Evolutionary conservation across 2,329 filamentous ascomycete species (phyloP), one percentile per base, ranked within the genome.

Genomic region (Colletotrichum chlorophyti): DNA sequence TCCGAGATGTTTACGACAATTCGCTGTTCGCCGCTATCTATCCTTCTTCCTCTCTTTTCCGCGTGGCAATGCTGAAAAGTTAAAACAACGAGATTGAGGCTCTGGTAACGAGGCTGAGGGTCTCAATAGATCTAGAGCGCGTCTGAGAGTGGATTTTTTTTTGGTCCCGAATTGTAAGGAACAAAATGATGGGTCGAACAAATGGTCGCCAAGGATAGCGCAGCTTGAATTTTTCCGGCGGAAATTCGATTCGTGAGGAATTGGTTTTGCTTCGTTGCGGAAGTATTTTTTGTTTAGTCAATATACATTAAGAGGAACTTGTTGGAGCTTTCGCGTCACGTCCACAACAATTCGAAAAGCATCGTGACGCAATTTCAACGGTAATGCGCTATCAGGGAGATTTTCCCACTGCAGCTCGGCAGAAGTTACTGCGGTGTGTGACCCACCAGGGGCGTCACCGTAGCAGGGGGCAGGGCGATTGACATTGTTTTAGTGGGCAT

Each of bases 361-460:
- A 60, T 19, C 34, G 51, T 57, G 57, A 60, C 57, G 57, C 57
- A 60, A 60, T 50, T 32, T 19, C 26, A 21, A 45, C 29, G 19
- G 40, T 57, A 45, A 51, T 32, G 51, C 15, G 51, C 43, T 50
- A 32, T 35, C 57, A 55, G 52, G 17, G 35, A 55, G 43, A 41
- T 40, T 57, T 26, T 49, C 45, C 37, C 51, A 40, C 26, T 38
- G 37, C 38, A 50, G 27, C 43, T 55, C 29, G 19, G 51, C 43
- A 19, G n/a, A 41, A 49, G 51, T 49, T 55, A 50, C 31, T 38
- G 51, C 23, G 24, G 40, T 5, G 19, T 15, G 31, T n/a, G 29
- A 42, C 23, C 55, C 55, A 55, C 55, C 32, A 29, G 14, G 37
- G 31, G 55, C 24, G 38, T 55, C 51, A 57, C 43, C 37, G 37